Evolutionary conservation across 2,329 filamentous ascomycete genomes (phyloP), one percentile per base, ranked within the genome.

Genomic region (Cladosporium sp.): DNA sequence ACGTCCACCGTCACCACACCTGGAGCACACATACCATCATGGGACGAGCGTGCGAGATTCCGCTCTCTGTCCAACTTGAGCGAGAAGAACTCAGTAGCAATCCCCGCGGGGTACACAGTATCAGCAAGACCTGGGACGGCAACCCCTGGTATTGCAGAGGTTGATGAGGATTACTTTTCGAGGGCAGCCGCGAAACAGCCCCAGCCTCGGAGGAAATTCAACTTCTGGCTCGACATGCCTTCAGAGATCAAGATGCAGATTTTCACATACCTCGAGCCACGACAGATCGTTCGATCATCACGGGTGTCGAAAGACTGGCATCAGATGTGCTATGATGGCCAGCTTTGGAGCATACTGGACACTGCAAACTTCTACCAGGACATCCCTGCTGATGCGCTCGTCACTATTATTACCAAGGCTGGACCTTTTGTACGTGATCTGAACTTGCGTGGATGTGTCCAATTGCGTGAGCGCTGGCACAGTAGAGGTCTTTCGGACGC

Each of bases 341-440:
- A 99, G 79, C 80, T 98, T 18, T 99, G 95, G 95, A 89, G 88
- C 3, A 87, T 85, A 49, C 85, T 98, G 58, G 93, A 98, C 63
- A 81, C 76, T 8, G 89, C 92, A 8, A 88, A 91, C 58, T 98
- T 94, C 77, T 97, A 98, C 75, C 86, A 86, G 69, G 87, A 93
- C 61, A 98, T 98, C 69, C 90, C 94, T 0, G 91, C 91, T 25
- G 88, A 91, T 68, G 91, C 91, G 0, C 80, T 99, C 57, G 87
- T 93, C 64, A 92, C 90, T 73, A 93, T 98, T 67, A 93, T 98
- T 73, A 87, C 88, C 0, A 85, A 88, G 3, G 92, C 93, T 1
- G 95, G 94, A 0, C 92, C 94, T 0, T 99, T 98, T 72, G 88
- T 98, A 63, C 91, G 91, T 70, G 88, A 97, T 71, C 83, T 99